Conservation (phyloP, 345 rosid genomes). For the Eucalyptus viminalis region DNA sequence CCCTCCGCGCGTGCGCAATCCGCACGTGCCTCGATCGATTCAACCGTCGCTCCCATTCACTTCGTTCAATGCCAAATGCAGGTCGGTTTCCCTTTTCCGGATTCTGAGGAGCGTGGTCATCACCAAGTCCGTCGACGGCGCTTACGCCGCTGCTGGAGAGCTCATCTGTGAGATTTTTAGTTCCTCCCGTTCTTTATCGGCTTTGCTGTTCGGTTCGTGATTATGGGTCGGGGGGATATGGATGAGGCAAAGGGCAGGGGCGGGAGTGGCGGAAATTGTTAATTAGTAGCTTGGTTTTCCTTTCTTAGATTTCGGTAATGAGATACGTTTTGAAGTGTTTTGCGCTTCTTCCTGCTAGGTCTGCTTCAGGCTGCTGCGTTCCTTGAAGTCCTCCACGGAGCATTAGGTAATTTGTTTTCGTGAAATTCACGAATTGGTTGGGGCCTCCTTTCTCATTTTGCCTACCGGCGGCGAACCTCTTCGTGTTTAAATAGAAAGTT, state of each 20-base stretch:
- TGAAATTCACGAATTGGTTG: not conserved
- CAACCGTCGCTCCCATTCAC: not conserved
- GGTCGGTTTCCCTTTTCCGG: slow-evolving; percentile 39
- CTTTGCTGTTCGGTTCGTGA: not conserved
- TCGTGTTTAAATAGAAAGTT: not conserved
- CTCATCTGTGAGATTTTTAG: slow-evolving; percentile 33
- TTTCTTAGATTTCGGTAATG: not conserved
- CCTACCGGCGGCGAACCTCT: not conserved
- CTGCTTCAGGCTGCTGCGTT: slow-evolving; percentile 36
- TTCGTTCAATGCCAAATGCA: not conserved
- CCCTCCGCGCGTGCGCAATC: not conserved
- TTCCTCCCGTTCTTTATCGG: not conserved
- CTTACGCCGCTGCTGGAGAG: slow-evolving; percentile 61
- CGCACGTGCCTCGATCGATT: not conserved
- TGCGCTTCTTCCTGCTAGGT: not conserved
- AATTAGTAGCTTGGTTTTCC: not conserved
- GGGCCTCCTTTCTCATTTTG: not conserved
- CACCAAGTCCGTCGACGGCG: slow-evolving; percentile 25
- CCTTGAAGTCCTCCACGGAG: slow-evolving; percentile 84
- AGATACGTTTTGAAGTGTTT: not conserved
- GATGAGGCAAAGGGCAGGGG: not conserved
- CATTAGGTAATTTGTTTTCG: slow-evolving; percentile 22
- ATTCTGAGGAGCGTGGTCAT: slow-evolving; percentile 15
- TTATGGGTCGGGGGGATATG: not conserved
- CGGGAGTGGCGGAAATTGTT: not conserved